These are phyloP conservation scores for Elsinoe necatrix DNA, from an alignment of 2,329 filamentous ascomycete species.

Conservation along the genomic window DNA sequence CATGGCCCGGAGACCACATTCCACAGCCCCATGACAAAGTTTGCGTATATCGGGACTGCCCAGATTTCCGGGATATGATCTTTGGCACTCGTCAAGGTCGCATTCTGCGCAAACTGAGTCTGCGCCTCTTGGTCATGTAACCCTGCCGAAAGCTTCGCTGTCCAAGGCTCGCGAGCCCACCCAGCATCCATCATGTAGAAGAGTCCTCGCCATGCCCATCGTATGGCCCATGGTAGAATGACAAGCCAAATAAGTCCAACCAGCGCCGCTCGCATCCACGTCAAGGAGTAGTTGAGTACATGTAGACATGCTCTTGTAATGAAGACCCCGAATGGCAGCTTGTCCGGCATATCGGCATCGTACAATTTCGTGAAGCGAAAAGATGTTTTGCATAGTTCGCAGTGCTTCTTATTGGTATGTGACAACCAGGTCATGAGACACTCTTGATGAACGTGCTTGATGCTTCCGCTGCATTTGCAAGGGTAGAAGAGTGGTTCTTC, in stretches of 20 bases:
- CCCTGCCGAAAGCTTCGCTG: slow-evolving; percentile 19
- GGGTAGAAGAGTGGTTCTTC: slow-evolving; percentile 91
- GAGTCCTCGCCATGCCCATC: slow-evolving; percentile 82
- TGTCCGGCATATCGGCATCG: slow-evolving; percentile 82
- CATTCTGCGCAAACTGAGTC: not conserved
- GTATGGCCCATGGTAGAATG: slow-evolving; percentile 81
- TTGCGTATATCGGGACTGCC: not conserved
- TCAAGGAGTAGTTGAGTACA: slow-evolving; percentile 59
- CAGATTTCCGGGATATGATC: not conserved
- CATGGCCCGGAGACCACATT: slow-evolving; percentile 3
- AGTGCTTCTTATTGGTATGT: slow-evolving; percentile 98
- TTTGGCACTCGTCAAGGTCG: not conserved
- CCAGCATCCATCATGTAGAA: slow-evolving; percentile 89
- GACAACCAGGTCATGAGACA: slow-evolving; percentile 98
- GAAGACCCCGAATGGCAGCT: slow-evolving; percentile 73
- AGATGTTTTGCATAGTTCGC: slow-evolving; percentile 96
- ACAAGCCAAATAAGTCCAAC: slow-evolving; percentile 83
- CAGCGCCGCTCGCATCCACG: slow-evolving; percentile 69
- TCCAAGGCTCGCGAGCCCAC: slow-evolving; percentile 42
- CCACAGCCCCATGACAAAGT: slow-evolving; percentile 8
- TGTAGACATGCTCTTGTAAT: slow-evolving; percentile 69
- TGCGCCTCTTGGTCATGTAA: not conserved
- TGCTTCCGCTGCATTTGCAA: slow-evolving; percentile 98
- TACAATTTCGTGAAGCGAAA: slow-evolving; percentile 99
- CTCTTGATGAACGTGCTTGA: slow-evolving; percentile 96